Evolutionary conservation across 2,329 filamentous ascomycete species (phyloP), one percentile per base, ranked within the genome.

Genomic region (Allantophomopsis cytisporea): DNA sequence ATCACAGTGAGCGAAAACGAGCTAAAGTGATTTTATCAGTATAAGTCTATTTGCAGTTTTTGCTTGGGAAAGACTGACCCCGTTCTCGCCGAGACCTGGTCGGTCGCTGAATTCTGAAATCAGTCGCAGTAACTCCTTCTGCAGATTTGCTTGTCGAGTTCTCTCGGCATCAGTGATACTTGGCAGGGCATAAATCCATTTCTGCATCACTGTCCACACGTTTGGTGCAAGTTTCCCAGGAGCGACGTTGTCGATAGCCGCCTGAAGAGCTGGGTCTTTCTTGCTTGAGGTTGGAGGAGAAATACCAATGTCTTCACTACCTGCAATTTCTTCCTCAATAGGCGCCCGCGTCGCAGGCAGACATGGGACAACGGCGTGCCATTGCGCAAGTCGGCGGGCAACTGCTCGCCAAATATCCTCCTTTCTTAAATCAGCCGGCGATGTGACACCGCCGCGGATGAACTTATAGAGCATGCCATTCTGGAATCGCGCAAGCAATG

Each of bases 401-500:
- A 96, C 82, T 41, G 84, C 88, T 34, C 74, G 74, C 69, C 86
- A 91, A 54, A 95, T 74, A 21, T 74, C 67, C 35, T 83, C 76
- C 47, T 73, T 73, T 41, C 83, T 75, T 46, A 98, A 67, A 58
- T 96, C 88, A 50, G 80, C 72, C 36, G 89, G 83, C 39, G 78
- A 74, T 51, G 87, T 88, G 39, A 84, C 82, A 46, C 71, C 75
- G 39, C 91, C 91, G 45, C 76, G 75, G 48, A 96, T 82, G 63
- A 82, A 98, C 50, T 83, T 78, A 66, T 98, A 98, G 54, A 98
- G 73, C 64, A 98, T 84, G 50, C 91, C 91, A 57, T 98, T 98
- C 52, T 87, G 72, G 68, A 98, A 98, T 48, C 88, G 82, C 40
- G 88, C 91, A 43, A 96, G 73, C 39, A 98, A 71, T 44, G 83